phyloP scores from a whole-genome alignment of 805 yeast genomes.

The Candida koratica region DNA sequence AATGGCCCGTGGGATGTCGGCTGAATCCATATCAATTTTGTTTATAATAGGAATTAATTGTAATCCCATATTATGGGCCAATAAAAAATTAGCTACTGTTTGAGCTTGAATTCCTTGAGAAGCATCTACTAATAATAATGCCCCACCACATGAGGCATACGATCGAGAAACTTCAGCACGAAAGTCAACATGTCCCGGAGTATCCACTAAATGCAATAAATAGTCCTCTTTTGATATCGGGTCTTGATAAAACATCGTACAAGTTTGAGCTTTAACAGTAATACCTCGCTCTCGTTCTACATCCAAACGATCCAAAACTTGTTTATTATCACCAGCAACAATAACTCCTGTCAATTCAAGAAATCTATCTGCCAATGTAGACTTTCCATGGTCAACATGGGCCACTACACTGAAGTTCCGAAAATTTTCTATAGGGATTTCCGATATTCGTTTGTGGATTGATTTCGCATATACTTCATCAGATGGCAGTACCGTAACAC shows the following conservation, averaged over 20 bases:
- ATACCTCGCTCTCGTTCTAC: constrained; percentile 96
- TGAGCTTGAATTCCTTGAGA: constrained; percentile 97
- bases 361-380: constrained; percentile 84
- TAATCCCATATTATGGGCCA: constrained; percentile 83
- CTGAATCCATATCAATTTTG: constrained; percentile 85
- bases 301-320: constrained; percentile 85
- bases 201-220: constrained; percentile 84
- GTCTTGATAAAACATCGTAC: constrained; percentile 78
- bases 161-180: constrained; percentile 90
- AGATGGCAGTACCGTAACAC: too few relatives aligned
- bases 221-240: constrained; percentile 65
- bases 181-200: constrained; percentile 98
- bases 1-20: constrained; percentile 74
- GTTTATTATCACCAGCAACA: constrained; percentile 68
- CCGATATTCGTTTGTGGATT: constrained; percentile 57
- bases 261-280: constrained; percentile 95
- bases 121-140: constrained; percentile 85
- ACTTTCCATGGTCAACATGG: constrained; percentile 88
- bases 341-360: constrained; percentile 88
- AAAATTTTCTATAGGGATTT: constrained; percentile 77
- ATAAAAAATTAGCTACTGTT: constrained; percentile 93
- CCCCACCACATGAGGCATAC: constrained; percentile 96
- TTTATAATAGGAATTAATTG: constrained; percentile 84
- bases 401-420: constrained; percentile 94
- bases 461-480: constrained; percentile 30